Evolutionary conservation across 2,329 filamentous ascomycete species (phyloP), one percentile per base, ranked within the genome.

Genomic region (Thielaviopsis ethacetica): DNA sequence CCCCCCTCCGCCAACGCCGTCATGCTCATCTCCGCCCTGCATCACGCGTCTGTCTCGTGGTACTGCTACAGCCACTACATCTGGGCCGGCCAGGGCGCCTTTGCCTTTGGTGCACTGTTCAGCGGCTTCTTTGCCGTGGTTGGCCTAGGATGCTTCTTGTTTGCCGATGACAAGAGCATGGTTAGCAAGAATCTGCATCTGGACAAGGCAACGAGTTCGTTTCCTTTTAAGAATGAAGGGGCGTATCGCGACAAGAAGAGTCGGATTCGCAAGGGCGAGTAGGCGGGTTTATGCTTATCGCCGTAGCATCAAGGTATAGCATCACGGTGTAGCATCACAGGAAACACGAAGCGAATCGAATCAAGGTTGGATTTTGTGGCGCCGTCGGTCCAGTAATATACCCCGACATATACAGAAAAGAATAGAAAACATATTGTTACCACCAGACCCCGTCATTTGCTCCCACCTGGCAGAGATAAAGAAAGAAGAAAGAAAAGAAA

Each of bases 11-110:
- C 85, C 5, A 73, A 79, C 44, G 84, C 86, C 1, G 82, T 81
- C 1, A 68, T 89, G 21, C 75, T 83, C 47, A 71, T 90, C 15
- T 85, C 85, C 1, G 79, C 80, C 0, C 62, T 81, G 2, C 86
- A 87, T 72, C 86, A 91, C 68, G 71, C 75, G 19, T 65, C 75
- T 0, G 74, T 75, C 4, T 82, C 82, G 19, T 81, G 83, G 63
- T 85, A 87, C 68, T 76, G 80, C 66, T 93, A 91, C 71, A 76
- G 76, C 54, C 78, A 82, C 68, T 88, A 83, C 71, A 75, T 76
- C n/a, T 70, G 73, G 57, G 73, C 72, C 68, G 73, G 75, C 5
- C 76, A 82, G 65, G 73, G 77, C 12, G 79, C 76, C 0, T 86
- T 84, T 66, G 70, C 77, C 1, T 67, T 87, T 5, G 85, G 82